These are phyloP conservation scores for Pythium phragmiticola DNA, from an alignment of 352 stramenopile genomes.

Conservation along the genomic window DNA sequence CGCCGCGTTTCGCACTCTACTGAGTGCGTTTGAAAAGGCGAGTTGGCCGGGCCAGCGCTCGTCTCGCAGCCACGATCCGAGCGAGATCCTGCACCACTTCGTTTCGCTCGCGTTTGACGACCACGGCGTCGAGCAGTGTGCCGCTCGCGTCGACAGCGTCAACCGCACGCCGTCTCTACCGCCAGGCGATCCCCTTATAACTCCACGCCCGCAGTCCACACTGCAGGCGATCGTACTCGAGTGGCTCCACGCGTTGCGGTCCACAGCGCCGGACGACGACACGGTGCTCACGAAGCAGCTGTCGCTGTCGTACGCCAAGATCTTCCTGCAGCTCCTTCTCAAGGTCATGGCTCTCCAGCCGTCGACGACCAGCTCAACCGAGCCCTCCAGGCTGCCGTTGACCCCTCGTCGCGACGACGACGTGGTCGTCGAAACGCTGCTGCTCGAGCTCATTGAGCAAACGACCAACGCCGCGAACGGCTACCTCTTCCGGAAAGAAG, in stretches of 20 bases:
- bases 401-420: slow-evolving; percentile 31
- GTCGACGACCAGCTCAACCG: background rate
- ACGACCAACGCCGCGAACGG: slow-evolving; percentile 36
- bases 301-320: slow-evolving; percentile 49
- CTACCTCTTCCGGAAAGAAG: slow-evolving; percentile 55
- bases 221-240: slow-evolving; percentile 35
- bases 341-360: slow-evolving; percentile 50
- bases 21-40: slow-evolving; percentile 58
- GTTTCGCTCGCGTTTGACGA: slow-evolving; percentile 64
- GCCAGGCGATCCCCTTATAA: background rate
- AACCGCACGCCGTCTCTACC: background rate
- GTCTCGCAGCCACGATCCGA: slow-evolving; percentile 37
- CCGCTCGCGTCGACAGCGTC: slow-evolving; percentile 1
- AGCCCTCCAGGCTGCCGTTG: slow-evolving; percentile 25
- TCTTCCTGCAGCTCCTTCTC: slow-evolving; percentile 60
- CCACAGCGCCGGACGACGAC: slow-evolving; percentile 30
- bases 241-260: slow-evolving; percentile 51
- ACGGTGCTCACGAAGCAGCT: slow-evolving; percentile 36
- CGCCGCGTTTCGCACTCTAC: slow-evolving; percentile 53
- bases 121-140: slow-evolving; percentile 21
- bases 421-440: slow-evolving; percentile 41
- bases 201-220: slow-evolving; percentile 24
- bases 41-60: slow-evolving; percentile 44
- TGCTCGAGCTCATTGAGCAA: slow-evolving; percentile 41
- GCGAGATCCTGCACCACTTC: slow-evolving; percentile 50